These are phyloP conservation scores for Auricularia sp. DNA, from an alignment of 768 basidiomycete genomes.

Conservation along the genomic window DNA sequence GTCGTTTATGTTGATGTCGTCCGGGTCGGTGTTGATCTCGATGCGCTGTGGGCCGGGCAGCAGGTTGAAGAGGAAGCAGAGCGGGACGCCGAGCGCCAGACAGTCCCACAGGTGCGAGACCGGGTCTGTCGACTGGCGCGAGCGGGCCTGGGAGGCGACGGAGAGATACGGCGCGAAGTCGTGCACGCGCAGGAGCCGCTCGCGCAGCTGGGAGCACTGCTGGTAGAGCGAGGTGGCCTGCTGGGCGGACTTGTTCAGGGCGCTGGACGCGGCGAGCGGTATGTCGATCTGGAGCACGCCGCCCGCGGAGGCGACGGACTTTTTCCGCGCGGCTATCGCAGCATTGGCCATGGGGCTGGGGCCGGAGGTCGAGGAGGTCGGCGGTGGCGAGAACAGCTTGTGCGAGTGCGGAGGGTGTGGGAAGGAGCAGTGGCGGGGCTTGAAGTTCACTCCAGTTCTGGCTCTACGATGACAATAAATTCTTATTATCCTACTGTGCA, in stretches of 20 bases:
- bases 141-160: slow-evolving; percentile 21
- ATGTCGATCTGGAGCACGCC: slow-evolving; percentile 60
- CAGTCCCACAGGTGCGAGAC: slow-evolving; percentile 93
- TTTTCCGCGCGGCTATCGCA: slow-evolving; percentile 43
- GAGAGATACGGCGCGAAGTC: slow-evolving; percentile 42
- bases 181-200: slow-evolving; percentile 67
- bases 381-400: no score
- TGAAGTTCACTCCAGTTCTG: background rate
- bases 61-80: slow-evolving; percentile 94
- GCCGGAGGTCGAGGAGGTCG: background rate
- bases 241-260: slow-evolving; percentile 86
- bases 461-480: background rate
- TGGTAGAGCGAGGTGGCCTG: slow-evolving; percentile 84
- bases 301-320: slow-evolving; percentile 58
- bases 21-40: slow-evolving; percentile 54
- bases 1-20: slow-evolving; percentile 50
- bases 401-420: background rate
- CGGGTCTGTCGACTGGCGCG: slow-evolving; percentile 76
- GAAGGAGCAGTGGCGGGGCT: background rate
- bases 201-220: slow-evolving; percentile 73
- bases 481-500: background rate
- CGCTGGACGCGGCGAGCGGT: slow-evolving; percentile 69
- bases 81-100: slow-evolving; percentile 84
- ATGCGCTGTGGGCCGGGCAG: slow-evolving; percentile 35
- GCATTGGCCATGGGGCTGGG: background rate